Evolutionary conservation across 139 green algal species (phyloP), one percentile per base, ranked within the genome.

Genomic region (Pleodorina starrii): DNA sequence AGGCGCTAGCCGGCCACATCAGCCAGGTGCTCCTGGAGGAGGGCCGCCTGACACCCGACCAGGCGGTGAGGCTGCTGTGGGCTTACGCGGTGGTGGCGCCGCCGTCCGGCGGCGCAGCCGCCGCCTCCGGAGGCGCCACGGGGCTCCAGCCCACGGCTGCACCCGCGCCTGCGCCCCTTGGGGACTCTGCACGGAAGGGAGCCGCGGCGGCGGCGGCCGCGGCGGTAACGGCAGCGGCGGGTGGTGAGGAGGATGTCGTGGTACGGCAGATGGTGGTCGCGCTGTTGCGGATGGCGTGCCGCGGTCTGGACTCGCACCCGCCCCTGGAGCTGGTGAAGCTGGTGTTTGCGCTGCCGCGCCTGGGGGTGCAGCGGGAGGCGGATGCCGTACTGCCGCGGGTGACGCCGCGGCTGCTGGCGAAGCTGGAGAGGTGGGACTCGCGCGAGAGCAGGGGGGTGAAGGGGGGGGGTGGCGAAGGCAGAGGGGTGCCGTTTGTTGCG

Each of bases 41-140:
- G 25, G 43, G 4, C 27, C 3, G 9, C 9, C 19, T 48, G 2
- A 23, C 50, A 0, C 50, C 48, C 3, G 77, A 69, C 16, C 21
- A 71, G 43, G 50, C 77, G 2, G 50, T 71, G 12, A 48, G 35
- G 50, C 50, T 84, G 77, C 32, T 84, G n/a, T 69, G 50, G 77
- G 48, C 77, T 0, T 84, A 84, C 51, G 77, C 32, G 10, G 17
- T 42, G 69, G 16, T 77, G 38, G 1, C 50, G 69, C 69, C 69
- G 11, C 29, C 3, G n/a, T 29, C 63, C 63, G 5, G 7, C n/a
- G 7, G 9, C 63, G 29, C n/a, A 27, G 7, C 63, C 63, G 63
- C 21, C 63, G 29, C 29, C 29, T 42, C n/a, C 63, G 42, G 16
- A n/a, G n/a, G n/a, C n/a, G n/a, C n/a, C n/a, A n/a, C n/a, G n/a